These are phyloP conservation scores for Triangularia verruculosa DNA, from an alignment of 2,329 filamentous ascomycete species.

Conservation along the genomic window DNA sequence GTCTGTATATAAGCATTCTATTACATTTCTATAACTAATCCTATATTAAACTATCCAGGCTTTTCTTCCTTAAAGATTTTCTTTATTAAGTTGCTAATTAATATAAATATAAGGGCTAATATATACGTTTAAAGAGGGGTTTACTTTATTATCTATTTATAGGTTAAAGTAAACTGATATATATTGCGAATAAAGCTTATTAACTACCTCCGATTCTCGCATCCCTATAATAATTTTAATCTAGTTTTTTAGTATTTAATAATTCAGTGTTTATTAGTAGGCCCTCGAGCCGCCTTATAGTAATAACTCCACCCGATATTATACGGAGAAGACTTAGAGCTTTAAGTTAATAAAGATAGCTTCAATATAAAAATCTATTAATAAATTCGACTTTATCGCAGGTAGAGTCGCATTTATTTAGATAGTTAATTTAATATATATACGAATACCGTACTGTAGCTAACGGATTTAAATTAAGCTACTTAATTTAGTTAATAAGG, in stretches of 20 bases:
- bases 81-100: conserved; percentile 13
- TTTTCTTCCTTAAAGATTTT: conserved; percentile 13
- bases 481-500: too few relatives aligned
- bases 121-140: conserved; percentile 22
- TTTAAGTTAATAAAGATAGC: too few relatives aligned
- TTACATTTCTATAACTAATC: conserved; percentile 9
- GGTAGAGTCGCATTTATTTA: too few relatives aligned
- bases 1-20: conserved; percentile 14
- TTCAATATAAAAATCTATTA: too few relatives aligned
- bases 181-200: conserved; percentile 7
- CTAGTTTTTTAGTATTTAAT: neutral
- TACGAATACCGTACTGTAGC: too few relatives aligned
- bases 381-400: too few relatives aligned
- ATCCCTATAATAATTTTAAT: conserved; percentile 7
- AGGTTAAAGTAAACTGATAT: conserved; percentile 15
- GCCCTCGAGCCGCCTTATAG: conserved; percentile 16
- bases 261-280: too few relatives aligned
- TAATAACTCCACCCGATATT: conserved; percentile 14
- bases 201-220: neutral
- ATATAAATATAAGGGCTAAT: conserved; percentile 21
- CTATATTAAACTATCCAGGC: conserved; percentile 12
- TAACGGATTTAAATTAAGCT: too few relatives aligned
- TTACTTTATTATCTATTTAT: conserved; percentile 17
- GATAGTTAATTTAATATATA: too few relatives aligned
- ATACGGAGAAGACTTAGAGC: conserved; percentile 16